These are phyloP conservation scores for Hirsutella rhossiliensis DNA, from an alignment of 2,329 filamentous ascomycete species.

Conservation along the genomic window DNA sequence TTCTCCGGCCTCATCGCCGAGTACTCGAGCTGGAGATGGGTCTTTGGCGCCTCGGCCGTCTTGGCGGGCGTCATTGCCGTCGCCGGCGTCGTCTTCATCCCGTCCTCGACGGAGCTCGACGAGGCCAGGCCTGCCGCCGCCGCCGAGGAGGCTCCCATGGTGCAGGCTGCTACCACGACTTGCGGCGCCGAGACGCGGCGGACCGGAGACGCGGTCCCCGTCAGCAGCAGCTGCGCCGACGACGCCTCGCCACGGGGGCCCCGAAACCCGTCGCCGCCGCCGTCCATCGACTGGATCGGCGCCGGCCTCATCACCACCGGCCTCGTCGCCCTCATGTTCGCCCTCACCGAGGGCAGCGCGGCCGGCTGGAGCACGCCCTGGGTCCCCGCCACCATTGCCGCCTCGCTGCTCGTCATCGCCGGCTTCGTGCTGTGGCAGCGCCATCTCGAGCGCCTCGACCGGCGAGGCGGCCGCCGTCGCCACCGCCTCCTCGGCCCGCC, in stretches of 20 bases:
- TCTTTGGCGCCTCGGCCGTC: constrained; percentile 53
- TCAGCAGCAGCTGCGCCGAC: not conserved
- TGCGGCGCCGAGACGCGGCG: not conserved
- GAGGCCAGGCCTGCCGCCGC: no score
- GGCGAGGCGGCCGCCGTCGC: no score
- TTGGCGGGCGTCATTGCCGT: constrained; percentile 44
- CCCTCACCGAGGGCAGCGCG: constrained; percentile 57
- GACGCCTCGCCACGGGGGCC: not conserved
- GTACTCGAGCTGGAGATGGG: constrained; percentile 53
- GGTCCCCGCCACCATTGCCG: constrained; percentile 46
- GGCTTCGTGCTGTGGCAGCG: constrained; percentile 50
- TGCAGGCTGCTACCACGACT: not conserved
- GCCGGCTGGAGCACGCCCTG: constrained; percentile 55
- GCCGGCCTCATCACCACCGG: constrained; percentile 50
- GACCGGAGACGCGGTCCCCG: not conserved
- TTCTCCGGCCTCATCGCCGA: constrained; percentile 51
- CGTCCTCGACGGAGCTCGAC: constrained; percentile 25
- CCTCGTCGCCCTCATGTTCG: constrained; percentile 51
- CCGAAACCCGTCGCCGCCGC: not conserved
- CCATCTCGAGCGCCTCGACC: constrained; percentile 17
- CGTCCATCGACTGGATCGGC: constrained; percentile 53
- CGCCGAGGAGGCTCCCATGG: not conserved
- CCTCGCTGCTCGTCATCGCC: constrained; percentile 42
- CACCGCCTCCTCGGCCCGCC: constrained; percentile 14
- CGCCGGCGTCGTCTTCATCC: constrained; percentile 48